phyloP scores from a whole-genome alignment of 441 rosid species.

The Dalechampia spathulata region DNA sequence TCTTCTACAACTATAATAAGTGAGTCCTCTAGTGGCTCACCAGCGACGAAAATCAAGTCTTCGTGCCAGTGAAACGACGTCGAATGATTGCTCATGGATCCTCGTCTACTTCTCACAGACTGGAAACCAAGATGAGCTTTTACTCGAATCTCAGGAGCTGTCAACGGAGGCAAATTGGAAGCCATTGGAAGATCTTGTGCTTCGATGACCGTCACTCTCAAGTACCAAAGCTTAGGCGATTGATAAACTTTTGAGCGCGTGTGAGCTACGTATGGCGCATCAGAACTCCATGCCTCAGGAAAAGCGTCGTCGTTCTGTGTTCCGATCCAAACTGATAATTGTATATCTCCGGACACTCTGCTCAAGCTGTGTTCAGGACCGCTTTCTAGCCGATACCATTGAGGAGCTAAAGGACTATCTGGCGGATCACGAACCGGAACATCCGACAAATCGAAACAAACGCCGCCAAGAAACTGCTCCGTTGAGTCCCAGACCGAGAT shows the following conservation, averaged over 20 bases:
- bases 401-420: constrained; percentile 89
- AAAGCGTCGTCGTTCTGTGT: constrained; percentile 91
- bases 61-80: constrained; percentile 83
- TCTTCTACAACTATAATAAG: constrained; percentile 64
- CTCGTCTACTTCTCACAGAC: constrained; percentile 63
- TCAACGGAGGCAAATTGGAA: constrained; percentile 70
- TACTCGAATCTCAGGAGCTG: constrained; percentile 76
- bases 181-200: constrained; percentile 79
- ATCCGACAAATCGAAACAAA: constrained; percentile 76
- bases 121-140: constrained; percentile 80
- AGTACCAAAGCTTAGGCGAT: constrained; percentile 90
- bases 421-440: constrained; percentile 79
- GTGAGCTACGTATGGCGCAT: constrained; percentile 74
- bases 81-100: constrained; percentile 54
- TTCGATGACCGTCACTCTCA: constrained; percentile 71
- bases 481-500: constrained; percentile 77
- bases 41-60: constrained; percentile 74
- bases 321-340: constrained; percentile 92
- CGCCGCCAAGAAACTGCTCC: constrained; percentile 78
- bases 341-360: constrained; percentile 70
- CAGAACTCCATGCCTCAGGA: constrained; percentile 83
- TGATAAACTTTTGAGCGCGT: constrained; percentile 90
- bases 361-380: constrained; percentile 33
- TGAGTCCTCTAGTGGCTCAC: constrained; percentile 86
- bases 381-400: constrained; percentile 74